Conservation (phyloP, 768 basidiomycete species). For the Xerocomellus intermedius region DNA sequence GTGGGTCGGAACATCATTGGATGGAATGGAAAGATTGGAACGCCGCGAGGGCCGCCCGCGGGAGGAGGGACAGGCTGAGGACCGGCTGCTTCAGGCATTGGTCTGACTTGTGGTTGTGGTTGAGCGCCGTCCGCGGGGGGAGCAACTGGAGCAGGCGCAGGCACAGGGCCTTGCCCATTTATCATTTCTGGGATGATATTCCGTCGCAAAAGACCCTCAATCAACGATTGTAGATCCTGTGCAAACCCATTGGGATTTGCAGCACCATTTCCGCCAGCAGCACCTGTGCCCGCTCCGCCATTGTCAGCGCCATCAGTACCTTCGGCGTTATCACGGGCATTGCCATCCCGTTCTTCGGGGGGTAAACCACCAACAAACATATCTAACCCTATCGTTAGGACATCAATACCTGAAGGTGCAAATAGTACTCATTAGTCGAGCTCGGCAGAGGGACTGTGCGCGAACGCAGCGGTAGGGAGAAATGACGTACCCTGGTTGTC, state of each 20-base stretch:
- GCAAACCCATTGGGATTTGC: slow-evolving; percentile 18
- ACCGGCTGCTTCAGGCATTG: slow-evolving; percentile 2
- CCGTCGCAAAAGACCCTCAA: slow-evolving; percentile 26
- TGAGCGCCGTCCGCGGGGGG: not conserved
- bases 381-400: slow-evolving; percentile 42
- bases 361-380: slow-evolving; percentile 33
- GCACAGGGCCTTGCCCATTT: slow-evolving; percentile 11
- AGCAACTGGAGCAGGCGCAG: not conserved
- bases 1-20: slow-evolving; percentile 26
- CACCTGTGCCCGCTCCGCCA: slow-evolving; percentile 1
- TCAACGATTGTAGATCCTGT: slow-evolving; percentile 25
- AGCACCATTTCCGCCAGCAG: slow-evolving; percentile 19
- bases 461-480: not conserved
- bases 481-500: slow-evolving; percentile 20
- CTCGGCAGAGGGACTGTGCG: slow-evolving; percentile 14
- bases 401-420: slow-evolving; percentile 17
- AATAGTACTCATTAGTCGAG: slow-evolving; percentile 18
- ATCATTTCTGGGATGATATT: slow-evolving; percentile 25
- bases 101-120: slow-evolving; percentile 11
- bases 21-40: slow-evolving; percentile 15
- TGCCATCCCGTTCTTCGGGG: slow-evolving; percentile 7
- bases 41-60: slow-evolving; percentile 9
- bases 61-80: slow-evolving; percentile 5
- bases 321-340: slow-evolving; percentile 10
- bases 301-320: not conserved